phyloP scores from a whole-genome alignment of 805 yeast species.

The Schizosaccharomyces japonicus region DNA sequence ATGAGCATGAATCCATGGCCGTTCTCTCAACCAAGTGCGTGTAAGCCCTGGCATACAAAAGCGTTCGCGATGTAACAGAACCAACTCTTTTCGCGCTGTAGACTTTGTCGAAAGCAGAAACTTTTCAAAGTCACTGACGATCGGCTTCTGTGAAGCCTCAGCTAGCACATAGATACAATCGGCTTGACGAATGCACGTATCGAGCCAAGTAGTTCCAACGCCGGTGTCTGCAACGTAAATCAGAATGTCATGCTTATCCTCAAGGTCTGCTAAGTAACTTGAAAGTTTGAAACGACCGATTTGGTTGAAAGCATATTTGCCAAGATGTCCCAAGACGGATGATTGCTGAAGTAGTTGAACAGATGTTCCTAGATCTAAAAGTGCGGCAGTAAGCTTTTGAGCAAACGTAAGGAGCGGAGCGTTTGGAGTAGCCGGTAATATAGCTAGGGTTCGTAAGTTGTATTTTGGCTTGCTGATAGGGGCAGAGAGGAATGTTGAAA shows the following conservation, averaged over 20 bases:
- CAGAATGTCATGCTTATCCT: constrained; percentile 70
- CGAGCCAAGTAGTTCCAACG: constrained; percentile 67
- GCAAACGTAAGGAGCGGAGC: constrained; percentile 81
- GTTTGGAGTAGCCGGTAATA: constrained; percentile 56
- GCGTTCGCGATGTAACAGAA: constrained; percentile 61
- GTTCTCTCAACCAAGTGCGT: constrained; percentile 53
- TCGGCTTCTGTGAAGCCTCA: constrained; percentile 50
- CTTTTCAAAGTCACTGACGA: constrained; percentile 67
- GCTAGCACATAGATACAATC: constrained; percentile 81
- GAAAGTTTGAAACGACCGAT: constrained; percentile 64
- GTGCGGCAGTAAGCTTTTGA: constrained; percentile 40
- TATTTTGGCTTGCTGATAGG: constrained; percentile 7
- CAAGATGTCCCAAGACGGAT: constrained; percentile 52
- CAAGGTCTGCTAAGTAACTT: constrained; percentile 75
- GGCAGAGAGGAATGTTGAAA: neutral
- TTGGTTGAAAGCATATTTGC: constrained; percentile 80
- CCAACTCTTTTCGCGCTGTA: constrained; percentile 68
- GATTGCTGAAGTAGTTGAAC: constrained; percentile 70
- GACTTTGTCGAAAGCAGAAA: constrained; percentile 50
- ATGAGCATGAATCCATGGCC: constrained; percentile 81
- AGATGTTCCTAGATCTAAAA: constrained; percentile 43
- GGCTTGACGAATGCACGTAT: constrained; percentile 80
- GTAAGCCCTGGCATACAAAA: constrained; percentile 71
- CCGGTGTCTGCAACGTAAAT: constrained; percentile 74
- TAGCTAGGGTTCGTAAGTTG: constrained; percentile 55